These are phyloP conservation scores for Bipolaris cookei DNA, from an alignment of 2,329 filamentous ascomycete genomes.

Conservation along the genomic window DNA sequence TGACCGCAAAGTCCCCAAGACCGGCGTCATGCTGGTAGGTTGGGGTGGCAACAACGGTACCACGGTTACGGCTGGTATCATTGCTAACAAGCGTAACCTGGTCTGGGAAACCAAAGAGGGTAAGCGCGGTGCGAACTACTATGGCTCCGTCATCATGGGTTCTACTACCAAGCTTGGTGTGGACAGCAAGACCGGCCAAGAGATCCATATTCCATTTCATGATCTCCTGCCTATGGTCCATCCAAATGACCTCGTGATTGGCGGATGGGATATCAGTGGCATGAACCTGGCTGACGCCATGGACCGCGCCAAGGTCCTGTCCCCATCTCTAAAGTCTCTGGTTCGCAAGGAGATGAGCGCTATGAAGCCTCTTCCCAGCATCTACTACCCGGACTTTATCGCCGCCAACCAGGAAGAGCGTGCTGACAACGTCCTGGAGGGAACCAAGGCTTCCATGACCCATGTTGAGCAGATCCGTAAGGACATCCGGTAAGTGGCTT, in stretches of 20 bases:
- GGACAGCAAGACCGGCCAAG: conserved; percentile 79
- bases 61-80: conserved; percentile 94
- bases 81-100: conserved; percentile 88
- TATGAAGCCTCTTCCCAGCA: conserved; percentile 87
- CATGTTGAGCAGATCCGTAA: conserved; percentile 93
- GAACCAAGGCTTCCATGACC: conserved; percentile 80
- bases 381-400: conserved; percentile 99
- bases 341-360: conserved; percentile 91
- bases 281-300: conserved; percentile 90
- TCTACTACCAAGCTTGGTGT: conserved; percentile 97
- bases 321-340: conserved; percentile 88
- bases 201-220: conserved; percentile 96
- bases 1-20: conserved; percentile 88
- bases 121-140: conserved; percentile 87
- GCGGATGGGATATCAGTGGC: conserved; percentile 96
- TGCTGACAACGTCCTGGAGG: conserved; percentile 87
- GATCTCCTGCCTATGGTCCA: conserved; percentile 95
- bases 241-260: conserved; percentile 92
- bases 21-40: conserved; percentile 96
- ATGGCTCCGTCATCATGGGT: conserved; percentile 95
- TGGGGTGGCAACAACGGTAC: conserved; percentile 98
- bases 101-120: conserved; percentile 95
- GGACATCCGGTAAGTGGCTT: conserved; percentile 76
- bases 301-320: conserved; percentile 93
- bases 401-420: conserved; percentile 97